These are phyloP conservation scores for Prunus fruticosa DNA, from an alignment of 306 rosid species.

Conservation along the genomic window DNA sequence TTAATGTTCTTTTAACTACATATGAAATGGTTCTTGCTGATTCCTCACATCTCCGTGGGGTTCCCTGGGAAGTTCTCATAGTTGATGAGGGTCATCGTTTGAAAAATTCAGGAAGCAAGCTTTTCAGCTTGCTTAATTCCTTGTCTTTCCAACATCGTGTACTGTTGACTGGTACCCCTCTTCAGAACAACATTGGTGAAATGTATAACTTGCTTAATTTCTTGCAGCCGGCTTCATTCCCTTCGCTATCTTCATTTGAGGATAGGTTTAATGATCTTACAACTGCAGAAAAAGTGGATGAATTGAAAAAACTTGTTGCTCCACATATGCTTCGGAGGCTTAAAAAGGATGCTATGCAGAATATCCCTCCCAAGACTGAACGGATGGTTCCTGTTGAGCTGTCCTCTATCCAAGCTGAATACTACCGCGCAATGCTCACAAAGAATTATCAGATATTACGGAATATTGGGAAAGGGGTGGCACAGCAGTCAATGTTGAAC, in stretches of 20 bases:
- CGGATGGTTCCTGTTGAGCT: constrained; percentile 99
- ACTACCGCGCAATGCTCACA: constrained; percentile 98
- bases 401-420: constrained; percentile 98
- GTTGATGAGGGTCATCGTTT: constrained; percentile 98
- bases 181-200: constrained; percentile 98
- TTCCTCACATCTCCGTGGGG: constrained; percentile 90
- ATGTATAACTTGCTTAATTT: constrained; percentile 98
- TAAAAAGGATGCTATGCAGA: constrained; percentile 98
- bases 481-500: constrained; percentile 95
- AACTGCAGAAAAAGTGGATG: constrained; percentile 95
- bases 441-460: constrained; percentile 93
- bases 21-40: constrained; percentile 99
- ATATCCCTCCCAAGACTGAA: constrained; percentile 99
- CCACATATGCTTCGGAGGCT: constrained; percentile 99
- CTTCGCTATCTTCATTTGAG: constrained; percentile 87
- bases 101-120: constrained; percentile 96
- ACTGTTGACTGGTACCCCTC: constrained; percentile 97
- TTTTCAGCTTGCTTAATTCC: constrained; percentile 92
- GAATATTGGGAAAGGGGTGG: constrained; percentile 95
- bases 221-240: constrained; percentile 97
- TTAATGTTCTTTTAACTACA: constrained; percentile 91
- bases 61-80: constrained; percentile 99
- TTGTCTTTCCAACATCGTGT: constrained; percentile 96
- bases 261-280: constrained; percentile 95
- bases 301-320: constrained; percentile 96